A percentile compares a stretch with the other conserved stretches of the same genome.
Conservation (phyloP, 2,329 filamentous ascomycete species). For the Penicillium sp. region DNA sequence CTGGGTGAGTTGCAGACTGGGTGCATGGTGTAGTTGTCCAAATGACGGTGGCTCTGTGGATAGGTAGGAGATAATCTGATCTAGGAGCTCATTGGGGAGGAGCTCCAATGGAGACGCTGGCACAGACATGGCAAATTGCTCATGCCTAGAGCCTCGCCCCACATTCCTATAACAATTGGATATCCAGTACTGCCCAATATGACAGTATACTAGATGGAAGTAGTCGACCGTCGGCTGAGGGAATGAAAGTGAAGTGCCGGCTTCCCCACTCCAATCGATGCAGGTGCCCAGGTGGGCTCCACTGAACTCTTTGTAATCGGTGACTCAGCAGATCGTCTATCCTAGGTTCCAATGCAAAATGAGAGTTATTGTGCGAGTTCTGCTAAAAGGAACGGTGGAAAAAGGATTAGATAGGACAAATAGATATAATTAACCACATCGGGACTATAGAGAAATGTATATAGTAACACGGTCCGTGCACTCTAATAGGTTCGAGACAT, state of each 20-base stretch:
- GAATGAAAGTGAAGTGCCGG: constrained; percentile 19
- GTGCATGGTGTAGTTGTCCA: constrained; percentile 50
- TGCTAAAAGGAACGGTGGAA: neutral
- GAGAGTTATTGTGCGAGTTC: too few relatives aligned
- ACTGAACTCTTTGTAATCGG: constrained; percentile 21
- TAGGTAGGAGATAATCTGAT: constrained; percentile 57
- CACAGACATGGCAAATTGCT: constrained; percentile 23
- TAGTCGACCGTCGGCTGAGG: constrained; percentile 18
- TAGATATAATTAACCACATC: too few relatives aligned
- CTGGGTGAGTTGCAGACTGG: constrained; percentile 43
- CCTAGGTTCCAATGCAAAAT: neutral
- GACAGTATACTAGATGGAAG: neutral
- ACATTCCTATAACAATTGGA: constrained; percentile 12
- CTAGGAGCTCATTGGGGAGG: constrained; percentile 62
- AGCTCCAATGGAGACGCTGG: constrained; percentile 10
- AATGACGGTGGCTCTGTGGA: constrained; percentile 51
- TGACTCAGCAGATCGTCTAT: constrained; percentile 14
- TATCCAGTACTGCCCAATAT: neutral
- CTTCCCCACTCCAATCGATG: constrained; percentile 14
- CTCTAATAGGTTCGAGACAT: neutral
- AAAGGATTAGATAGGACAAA: neutral
- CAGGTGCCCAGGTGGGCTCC: constrained; percentile 7
- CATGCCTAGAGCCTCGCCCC: constrained; percentile 26
- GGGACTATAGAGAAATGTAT: neutral
- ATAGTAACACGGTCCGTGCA: neutral